phyloP scores from a whole-genome alignment of 345 rosid genomes.

The Melastoma malabathricum region DNA sequence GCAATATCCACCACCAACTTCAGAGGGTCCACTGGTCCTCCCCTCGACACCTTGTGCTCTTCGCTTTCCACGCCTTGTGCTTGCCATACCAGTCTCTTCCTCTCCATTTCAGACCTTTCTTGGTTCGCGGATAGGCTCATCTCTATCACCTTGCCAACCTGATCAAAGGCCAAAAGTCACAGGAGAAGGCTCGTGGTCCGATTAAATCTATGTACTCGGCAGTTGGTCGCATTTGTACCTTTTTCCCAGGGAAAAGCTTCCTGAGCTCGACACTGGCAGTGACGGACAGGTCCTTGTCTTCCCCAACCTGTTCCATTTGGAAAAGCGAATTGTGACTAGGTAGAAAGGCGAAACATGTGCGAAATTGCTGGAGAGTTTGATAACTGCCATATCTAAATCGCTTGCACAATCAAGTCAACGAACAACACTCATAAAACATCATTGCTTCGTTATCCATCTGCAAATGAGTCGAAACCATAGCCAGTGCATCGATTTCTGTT shows the following conservation, averaged over 20 bases:
- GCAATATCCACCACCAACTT: conserved; percentile 41
- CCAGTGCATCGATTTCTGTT: no score
- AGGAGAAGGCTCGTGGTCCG: neutral
- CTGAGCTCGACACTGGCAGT: conserved; percentile 54
- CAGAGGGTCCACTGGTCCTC: conserved; percentile 34
- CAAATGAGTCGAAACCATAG: no score
- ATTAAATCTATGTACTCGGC: neutral
- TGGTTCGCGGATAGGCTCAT: conserved; percentile 45
- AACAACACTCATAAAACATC: no score
- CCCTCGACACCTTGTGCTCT: conserved; percentile 17
- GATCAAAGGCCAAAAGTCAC: conserved; percentile 5
- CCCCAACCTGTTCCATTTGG: conserved; percentile 40
- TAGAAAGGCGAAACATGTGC: no score
- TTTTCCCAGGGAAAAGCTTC: conserved; percentile 41
- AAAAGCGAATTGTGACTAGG: neutral
- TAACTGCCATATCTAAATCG: no score
- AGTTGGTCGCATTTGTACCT: conserved; percentile 20
- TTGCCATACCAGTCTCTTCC: conserved; percentile 46
- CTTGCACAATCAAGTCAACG: no score
- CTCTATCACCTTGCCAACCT: conserved; percentile 30
- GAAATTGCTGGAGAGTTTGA: no score
- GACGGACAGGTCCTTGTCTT: conserved; percentile 64
- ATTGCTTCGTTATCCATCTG: no score
- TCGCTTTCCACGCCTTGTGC: conserved; percentile 16
- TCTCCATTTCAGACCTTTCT: conserved; percentile 46